Base-by-base conservation (phyloP, 202 grass and related monocot species). In the Zizania palustris region DNA sequence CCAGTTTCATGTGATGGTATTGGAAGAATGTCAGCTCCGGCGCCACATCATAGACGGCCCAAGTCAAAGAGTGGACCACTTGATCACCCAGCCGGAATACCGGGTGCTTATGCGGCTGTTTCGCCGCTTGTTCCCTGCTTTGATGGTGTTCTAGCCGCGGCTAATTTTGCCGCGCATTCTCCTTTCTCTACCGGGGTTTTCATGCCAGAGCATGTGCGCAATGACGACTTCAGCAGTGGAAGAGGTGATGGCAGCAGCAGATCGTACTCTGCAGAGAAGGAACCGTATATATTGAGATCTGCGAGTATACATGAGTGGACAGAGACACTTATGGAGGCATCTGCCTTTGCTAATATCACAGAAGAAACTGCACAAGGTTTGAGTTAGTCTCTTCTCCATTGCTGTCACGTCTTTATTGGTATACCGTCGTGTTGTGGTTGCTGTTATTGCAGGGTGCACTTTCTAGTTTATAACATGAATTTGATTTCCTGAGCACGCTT, bases 21-120 rank as follows among this genome's bases (percentile, higher is more conserved):
- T 4, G 88, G 85, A 43, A 88, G 90, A 67, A 83, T 88, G 45
- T 89, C 90, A 4, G 81, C 72, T 3, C 92, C 78, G 0, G 88
- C 76, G 36, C 78, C 88, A 7, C 92, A 99, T 42, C 90, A 96
- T 72, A 75, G 90, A 39, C 86, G 90, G 11, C 96, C 96, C 63
- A 99, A 99, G 49, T 99, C 92, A 7, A 99, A 99, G 84, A 99
- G 96, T 34, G 96, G 92, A 0, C 96, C 92, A 11, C 92, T 99
- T 76, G 96, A 88, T 37, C 83, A 91, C 14, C 77, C 92, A 3
- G 74, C 70, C 14, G 86, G 92, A 22, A 39, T 84, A 48, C 66
- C 37, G 0, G 85, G 85, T 18, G 79, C 72, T 46, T 96, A 93
- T 42, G 58, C 90, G 11, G 69, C 79, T 39, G 80, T 85, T 72